Percentiles rank a stretch among this genome's conserved stretches.
phyloP scores from a whole-genome alignment of 306 rosid genomes.

The Cicer pinnatifidum region DNA sequence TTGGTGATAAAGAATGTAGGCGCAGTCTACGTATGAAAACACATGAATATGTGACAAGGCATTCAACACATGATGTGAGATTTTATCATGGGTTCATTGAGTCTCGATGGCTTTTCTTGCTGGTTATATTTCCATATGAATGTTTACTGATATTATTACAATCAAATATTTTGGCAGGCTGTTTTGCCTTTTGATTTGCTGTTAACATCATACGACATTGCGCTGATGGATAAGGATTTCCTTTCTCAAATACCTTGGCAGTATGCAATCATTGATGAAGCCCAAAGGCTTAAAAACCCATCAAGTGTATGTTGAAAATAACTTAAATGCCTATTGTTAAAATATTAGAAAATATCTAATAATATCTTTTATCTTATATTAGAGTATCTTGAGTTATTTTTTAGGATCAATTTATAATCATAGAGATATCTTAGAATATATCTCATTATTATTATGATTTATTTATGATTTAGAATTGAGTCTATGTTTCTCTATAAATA shows the following conservation, averaged over 20 bases:
- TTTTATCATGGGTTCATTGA: constrained; percentile 21
- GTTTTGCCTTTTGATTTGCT: constrained; percentile 80
- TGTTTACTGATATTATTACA: constrained; percentile 37
- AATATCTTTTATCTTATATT: too few species aligned
- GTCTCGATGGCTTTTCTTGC: constrained; percentile 20
- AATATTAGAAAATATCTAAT: too few species aligned
- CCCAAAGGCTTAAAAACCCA: constrained; percentile 93
- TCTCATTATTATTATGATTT: too few species aligned
- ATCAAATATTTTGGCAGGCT: constrained; percentile 57
- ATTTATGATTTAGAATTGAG: too few species aligned
- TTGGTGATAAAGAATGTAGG: constrained; percentile 84
- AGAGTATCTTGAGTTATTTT: too few species aligned
- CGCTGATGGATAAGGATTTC: constrained; percentile 87
- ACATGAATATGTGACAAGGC: constrained; percentile 55
- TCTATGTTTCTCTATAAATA: too few species aligned
- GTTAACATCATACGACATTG: constrained; percentile 87
- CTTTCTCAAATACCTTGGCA: constrained; percentile 97
- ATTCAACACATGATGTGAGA: constrained; percentile 58
- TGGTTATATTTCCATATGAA: constrained; percentile 3
- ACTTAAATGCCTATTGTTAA: constrained; percentile 1
- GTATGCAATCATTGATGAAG: constrained; percentile 88
- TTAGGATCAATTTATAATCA: too few species aligned
- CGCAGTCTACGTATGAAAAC: constrained; percentile 59
- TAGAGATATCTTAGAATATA: too few species aligned
- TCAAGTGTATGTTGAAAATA: constrained; percentile 72